These are phyloP conservation scores for Sporothrix euskadiensis DNA, from an alignment of 2,329 filamentous ascomycete species.

Conservation along the genomic window DNA sequence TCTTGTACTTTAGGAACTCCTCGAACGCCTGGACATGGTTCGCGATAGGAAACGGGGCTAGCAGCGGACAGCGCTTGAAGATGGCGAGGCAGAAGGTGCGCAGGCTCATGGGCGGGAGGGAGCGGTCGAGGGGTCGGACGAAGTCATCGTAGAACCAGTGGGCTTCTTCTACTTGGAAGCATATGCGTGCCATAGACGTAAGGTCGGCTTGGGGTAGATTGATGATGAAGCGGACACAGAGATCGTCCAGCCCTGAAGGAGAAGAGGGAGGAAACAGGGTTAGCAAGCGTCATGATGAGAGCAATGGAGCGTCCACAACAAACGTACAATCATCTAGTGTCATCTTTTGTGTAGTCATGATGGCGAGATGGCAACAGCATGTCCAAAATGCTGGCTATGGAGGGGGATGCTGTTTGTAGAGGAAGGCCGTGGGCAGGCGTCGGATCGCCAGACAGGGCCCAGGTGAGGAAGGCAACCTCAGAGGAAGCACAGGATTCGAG, in stretches of 20 bases:
- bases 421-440: not conserved
- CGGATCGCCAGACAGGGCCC: not conserved
- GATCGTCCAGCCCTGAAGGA: constrained; percentile 82
- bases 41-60: constrained; percentile 75
- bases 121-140: constrained; percentile 83
- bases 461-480: not conserved
- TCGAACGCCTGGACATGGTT: constrained; percentile 82
- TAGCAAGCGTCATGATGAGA: constrained; percentile 14
- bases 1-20: constrained; percentile 93
- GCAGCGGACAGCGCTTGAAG: constrained; percentile 89
- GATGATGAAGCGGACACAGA: constrained; percentile 97
- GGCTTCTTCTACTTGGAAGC: constrained; percentile 97
- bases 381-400: constrained; percentile 44
- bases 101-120: constrained; percentile 80
- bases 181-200: constrained; percentile 86
- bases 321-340: constrained; percentile 81
- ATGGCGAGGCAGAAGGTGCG: constrained; percentile 85
- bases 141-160: constrained; percentile 99
- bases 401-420: not conserved
- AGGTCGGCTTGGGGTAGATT: constrained; percentile 93
- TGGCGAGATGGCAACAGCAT: constrained; percentile 62
- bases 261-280: not conserved
- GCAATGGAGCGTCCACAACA: not conserved
- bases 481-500: not conserved
- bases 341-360: constrained; percentile 77